Evolutionary conservation across 495 filamentous ascomycete genomes (phyloP).

Genomic region (Immersiella caudata): DNA sequence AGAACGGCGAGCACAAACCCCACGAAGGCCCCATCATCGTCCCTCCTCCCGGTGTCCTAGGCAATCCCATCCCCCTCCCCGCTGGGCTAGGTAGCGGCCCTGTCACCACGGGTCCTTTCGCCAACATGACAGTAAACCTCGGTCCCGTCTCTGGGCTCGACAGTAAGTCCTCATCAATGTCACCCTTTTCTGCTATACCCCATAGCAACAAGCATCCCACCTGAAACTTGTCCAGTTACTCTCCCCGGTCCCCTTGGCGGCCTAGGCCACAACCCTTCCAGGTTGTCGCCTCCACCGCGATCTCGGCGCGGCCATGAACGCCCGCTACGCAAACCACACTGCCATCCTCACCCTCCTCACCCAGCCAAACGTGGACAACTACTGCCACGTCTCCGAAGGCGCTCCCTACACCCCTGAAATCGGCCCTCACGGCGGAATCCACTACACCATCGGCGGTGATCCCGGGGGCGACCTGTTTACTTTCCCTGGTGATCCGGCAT

Average conservation of each 20-base stretch:
- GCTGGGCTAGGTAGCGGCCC: constrained; percentile 66
- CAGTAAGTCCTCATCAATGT: no score
- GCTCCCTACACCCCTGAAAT: constrained; percentile 53
- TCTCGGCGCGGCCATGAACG: constrained; percentile 52
- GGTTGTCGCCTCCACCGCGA: constrained; percentile 68
- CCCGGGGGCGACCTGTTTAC: constrained; percentile 59
- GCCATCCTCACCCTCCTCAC: constrained; percentile 43
- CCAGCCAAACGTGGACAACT: constrained; percentile 50
- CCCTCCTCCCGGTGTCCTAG: constrained; percentile 30
- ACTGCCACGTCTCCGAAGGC: constrained; percentile 55
- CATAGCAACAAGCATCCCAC: no score
- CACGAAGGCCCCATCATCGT: constrained; percentile 33
- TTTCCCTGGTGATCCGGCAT: constrained; percentile 66
- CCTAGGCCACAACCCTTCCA: no score
- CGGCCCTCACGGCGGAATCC: constrained; percentile 66
- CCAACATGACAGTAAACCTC: constrained; percentile 55
- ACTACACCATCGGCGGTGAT: constrained; percentile 65
- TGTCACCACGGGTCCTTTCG: constrained; percentile 62
- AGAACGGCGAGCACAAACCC: constrained; percentile 55
- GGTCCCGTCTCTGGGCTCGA: constrained; percentile 49
- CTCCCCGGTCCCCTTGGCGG: no score
- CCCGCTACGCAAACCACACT: constrained; percentile 51
- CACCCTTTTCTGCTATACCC: no score
- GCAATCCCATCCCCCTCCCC: constrained; percentile 41
- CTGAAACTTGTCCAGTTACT: no score